Evolutionary conservation across 2,329 filamentous ascomycete species (phyloP).

Genomic region (Aspergillus versicolor): DNA sequence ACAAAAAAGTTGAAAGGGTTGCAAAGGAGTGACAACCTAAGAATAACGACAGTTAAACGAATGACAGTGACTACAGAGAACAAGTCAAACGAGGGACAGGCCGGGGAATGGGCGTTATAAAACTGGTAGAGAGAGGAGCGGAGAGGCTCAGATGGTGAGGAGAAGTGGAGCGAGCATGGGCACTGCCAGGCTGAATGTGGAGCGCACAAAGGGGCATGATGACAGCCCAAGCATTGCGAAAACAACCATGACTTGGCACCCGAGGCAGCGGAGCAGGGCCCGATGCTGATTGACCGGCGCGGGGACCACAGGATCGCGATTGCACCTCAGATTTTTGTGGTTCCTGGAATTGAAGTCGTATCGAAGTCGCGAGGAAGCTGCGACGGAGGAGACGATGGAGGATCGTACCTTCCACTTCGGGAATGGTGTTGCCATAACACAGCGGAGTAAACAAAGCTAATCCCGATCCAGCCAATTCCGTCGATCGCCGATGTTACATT

Average conservation of each 20-base stretch:
- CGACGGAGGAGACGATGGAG: neutral
- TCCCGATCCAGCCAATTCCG: neutral
- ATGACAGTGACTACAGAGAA: too few relatives aligned
- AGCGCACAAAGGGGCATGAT: neutral
- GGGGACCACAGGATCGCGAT: neutral
- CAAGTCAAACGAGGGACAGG: neutral
- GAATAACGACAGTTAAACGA: too few relatives aligned
- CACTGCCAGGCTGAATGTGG: neutral
- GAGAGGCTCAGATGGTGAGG: neutral
- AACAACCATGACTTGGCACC: neutral
- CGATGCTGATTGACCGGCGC: neutral
- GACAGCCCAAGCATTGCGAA: neutral
- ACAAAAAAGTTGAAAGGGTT: neutral
- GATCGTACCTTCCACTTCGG: neutral
- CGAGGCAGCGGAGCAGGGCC: neutral
- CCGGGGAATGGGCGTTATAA: neutral
- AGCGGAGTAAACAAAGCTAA: neutral
- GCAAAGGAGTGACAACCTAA: too few relatives aligned
- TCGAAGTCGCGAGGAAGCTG: too few relatives aligned
- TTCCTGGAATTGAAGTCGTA: too few relatives aligned
- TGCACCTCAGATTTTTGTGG: too few relatives aligned
- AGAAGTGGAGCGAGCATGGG: neutral
- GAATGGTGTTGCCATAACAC: neutral
- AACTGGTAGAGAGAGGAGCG: neutral
- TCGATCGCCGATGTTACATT: neutral